Base-by-base conservation (phyloP, 2,329 filamentous ascomycete genomes). In the Pezicula carpinea region DNA sequence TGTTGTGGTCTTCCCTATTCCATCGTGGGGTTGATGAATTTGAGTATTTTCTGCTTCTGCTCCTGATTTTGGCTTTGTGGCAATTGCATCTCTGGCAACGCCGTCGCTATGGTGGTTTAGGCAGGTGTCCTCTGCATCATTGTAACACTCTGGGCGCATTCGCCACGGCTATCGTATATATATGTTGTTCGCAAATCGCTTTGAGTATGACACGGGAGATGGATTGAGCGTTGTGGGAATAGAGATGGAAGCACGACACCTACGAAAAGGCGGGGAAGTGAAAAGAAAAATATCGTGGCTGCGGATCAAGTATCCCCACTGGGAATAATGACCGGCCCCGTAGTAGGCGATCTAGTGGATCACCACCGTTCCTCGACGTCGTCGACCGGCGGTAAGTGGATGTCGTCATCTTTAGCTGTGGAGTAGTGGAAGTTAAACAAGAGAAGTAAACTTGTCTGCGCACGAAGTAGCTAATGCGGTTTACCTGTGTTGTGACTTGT, bases 41-140 rank as follows among this genome's bases (percentile, higher is more conserved):
- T 29, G 34, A 44, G 17, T 44, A 51, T 55, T 47, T 50, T 54
- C 40, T 43, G 54, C 43, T 2, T 29, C 13, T 43, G 48, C n/a
- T n/a, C n/a, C n/a, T n/a, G 45, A 32, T 36, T 21, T 43, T 56
- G 57, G 51, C 11, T 18, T 7, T n/a, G 38, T 23, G 21, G 38
- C 38, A 14, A 17, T 26, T 40, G 38, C 38, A 22, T 21, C 19
- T 14, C 26, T 22, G 19, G 38, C 38, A 40, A 40, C 11, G 38
- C 21, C 38, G 38, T 23, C 38, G 22, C 22, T 23, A 23, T 54
- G 59, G 63, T 68, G 62, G 54, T 66, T 68, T 62, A 64, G 59
- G 66, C 66, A 66, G 66, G 52, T 68, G 61, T 64, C 66, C 66
- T 69, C 66, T 67, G 66, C 66, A 53, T 41, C 39, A 64, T 60